Percentiles rank a stretch among this genome's conserved stretches.
These are phyloP conservation scores for Calocybe gangraenosa DNA, from an alignment of 768 basidiomycete species.

Conservation along the genomic window DNA sequence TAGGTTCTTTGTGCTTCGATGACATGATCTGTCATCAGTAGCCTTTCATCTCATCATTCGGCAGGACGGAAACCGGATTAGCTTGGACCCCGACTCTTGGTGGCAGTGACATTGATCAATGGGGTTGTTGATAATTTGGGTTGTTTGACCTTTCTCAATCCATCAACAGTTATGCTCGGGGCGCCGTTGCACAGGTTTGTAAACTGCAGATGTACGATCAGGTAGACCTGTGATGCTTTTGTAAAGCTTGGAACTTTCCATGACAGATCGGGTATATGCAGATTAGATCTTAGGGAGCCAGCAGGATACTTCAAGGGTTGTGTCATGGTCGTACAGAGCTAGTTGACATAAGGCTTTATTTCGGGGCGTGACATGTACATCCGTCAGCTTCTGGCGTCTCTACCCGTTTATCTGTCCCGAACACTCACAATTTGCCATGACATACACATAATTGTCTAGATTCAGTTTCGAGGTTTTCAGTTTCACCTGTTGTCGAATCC, in stretches of 20 bases:
- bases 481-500: background rate
- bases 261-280: constrained; percentile 13
- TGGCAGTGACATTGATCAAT: constrained; percentile 3
- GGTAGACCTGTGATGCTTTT: background rate
- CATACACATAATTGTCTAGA: constrained; percentile 12
- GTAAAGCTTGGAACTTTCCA: constrained; percentile 8
- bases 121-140: background rate
- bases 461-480: constrained; percentile 3
- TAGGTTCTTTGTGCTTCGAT: constrained; percentile 10
- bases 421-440: constrained; percentile 12
- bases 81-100: constrained; percentile 1
- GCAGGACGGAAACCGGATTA: background rate
- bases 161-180: background rate
- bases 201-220: background rate
- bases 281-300: constrained; percentile 10
- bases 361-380: constrained; percentile 16
- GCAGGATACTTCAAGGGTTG: constrained; percentile 1
- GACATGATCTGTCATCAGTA: constrained; percentile 16
- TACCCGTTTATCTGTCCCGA: constrained; percentile 4
- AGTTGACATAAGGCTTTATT: constrained; percentile 4
- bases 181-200: background rate
- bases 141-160: background rate
- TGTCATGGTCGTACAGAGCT: constrained; percentile 4
- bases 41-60: background rate
- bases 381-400: constrained; percentile 11